Conservation (phyloP, 768 basidiomycete genomes). For the Phaffia tasmanica region DNA sequence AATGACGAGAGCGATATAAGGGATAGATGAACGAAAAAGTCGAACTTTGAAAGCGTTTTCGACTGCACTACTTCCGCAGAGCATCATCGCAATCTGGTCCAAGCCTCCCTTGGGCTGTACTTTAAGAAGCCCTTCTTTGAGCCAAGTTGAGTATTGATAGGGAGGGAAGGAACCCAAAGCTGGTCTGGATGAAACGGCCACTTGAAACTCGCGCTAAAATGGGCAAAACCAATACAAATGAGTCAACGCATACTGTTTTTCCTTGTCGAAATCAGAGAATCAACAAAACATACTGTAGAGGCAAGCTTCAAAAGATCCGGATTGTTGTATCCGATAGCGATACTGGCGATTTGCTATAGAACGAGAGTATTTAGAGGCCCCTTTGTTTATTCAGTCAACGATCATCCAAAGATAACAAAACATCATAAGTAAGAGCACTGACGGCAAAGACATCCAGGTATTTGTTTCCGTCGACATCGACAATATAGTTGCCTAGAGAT, state of each 20-base stretch:
- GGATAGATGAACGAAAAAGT: neutral
- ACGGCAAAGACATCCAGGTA: constrained; percentile 40
- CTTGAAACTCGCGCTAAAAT: constrained; percentile 33
- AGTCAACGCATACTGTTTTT: neutral
- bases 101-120: constrained; percentile 39
- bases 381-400: neutral
- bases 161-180: constrained; percentile 41
- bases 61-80: constrained; percentile 35
- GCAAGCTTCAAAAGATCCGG: constrained; percentile 35
- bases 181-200: constrained; percentile 39
- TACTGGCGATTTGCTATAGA: constrained; percentile 31
- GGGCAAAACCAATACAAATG: neutral
- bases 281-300: constrained; percentile 28
- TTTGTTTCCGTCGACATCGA: constrained; percentile 42
- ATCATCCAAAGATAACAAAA: neutral
- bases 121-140: constrained; percentile 36
- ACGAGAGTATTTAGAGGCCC: neutral
- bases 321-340: constrained; percentile 39
- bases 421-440: neutral
- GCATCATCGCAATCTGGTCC: constrained; percentile 38
- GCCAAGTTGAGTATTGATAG: constrained; percentile 33
- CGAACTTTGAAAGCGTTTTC: constrained; percentile 40
- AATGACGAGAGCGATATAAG: too few relatives aligned
- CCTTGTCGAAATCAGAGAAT: neutral
- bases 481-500: constrained; percentile 38